Evolutionary conservation across 192 early-diverging fungal genomes (phyloP).

Genomic region (Dimargaris xerosporica): DNA sequence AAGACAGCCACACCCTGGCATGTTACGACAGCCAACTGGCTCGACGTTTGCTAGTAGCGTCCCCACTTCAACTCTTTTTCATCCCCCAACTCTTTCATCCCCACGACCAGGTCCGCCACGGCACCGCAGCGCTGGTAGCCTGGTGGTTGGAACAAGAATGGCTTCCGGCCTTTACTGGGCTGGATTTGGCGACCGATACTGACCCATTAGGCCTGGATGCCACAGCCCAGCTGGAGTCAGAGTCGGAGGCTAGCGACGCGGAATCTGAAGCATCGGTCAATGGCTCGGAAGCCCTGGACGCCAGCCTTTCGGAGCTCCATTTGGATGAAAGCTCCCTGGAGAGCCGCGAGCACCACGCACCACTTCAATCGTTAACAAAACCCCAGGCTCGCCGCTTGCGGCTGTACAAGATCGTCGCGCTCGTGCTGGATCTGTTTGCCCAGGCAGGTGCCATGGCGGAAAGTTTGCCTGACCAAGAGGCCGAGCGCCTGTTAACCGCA

Average conservation of each 20-base stretch:
- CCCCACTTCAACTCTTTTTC: conserved; percentile 41
- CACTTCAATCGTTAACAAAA: not conserved
- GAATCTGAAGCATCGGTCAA: too few relatives aligned
- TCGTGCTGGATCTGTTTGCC: conserved; percentile 1
- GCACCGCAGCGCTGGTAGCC: conserved; percentile 41
- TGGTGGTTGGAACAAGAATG: conserved; percentile 32
- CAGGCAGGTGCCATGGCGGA: not conserved
- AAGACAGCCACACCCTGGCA: conserved; percentile 16
- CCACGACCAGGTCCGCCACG: conserved; percentile 45
- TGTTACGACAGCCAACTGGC: conserved; percentile 9
- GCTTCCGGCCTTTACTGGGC: conserved; percentile 18
- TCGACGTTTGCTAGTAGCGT: conserved; percentile 31
- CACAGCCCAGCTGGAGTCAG: not conserved
- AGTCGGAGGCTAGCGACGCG: too few relatives aligned
- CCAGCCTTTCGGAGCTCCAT: too few relatives aligned
- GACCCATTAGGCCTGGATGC: conserved; percentile 8
- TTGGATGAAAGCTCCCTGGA: conserved; percentile 11
- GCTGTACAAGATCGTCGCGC: not conserved
- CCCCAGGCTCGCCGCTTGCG: not conserved
- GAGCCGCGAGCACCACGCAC: not conserved
- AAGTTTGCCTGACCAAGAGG: not conserved
- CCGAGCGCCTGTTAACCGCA: too few relatives aligned
- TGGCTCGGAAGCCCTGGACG: too few relatives aligned
- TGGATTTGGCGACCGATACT: conserved; percentile 16
- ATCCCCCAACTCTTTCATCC: conserved; percentile 55